Evolutionary conservation across 371 early-diverging fungal species (phyloP), one percentile per base, ranked within the genome.

Genomic region (Lichtheimia hyalospora): DNA sequence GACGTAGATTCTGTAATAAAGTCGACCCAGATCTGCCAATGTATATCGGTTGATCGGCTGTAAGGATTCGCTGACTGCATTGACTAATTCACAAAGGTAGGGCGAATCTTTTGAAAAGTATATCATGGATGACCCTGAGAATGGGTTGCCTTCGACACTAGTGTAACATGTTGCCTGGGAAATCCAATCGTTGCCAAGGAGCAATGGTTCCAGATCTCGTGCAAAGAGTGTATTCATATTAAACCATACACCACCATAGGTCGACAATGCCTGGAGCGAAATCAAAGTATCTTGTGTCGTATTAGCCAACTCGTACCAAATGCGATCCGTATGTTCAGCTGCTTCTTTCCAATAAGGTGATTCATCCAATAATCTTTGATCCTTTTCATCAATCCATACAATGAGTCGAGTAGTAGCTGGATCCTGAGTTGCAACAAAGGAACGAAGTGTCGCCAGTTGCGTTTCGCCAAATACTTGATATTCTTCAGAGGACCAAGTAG

Each of bases 231-330:
- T 72, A 27, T 70, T 63, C 25, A 75, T 41, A 52, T 80, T 79
- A 59, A 83, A 83, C 80, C 80, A 83, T 8, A 80, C 52, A 46
- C 83, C 83, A 27, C 83, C 83, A 53, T 75, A 64, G 8, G 66
- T 62, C 48, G 74, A 73, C 2, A 83, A 68, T 3, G 74, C 70
- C 1, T 74, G 44, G 43, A 83, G 1, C 49, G 50, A 0, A 67
- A 46, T 0, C 5, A 16, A 0, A 44, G 15, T 5, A 5, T 63
- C 34, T 2, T 63, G 16, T 42, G 60, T 41, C 1, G 51, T 27
- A n/a, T 7, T 55, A 25, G 5, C 18, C 21, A 44, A 13, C 56
- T 40, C 56, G 46, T 74, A 72, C 1, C 27, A n/a, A 12, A 74
- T 63, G 12, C 64, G 54, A 13, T 59, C 58, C 21, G 40, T 53